These are phyloP conservation scores for Scheffersomyces ergatensis DNA, from an alignment of 805 yeast species.

Conservation along the genomic window DNA sequence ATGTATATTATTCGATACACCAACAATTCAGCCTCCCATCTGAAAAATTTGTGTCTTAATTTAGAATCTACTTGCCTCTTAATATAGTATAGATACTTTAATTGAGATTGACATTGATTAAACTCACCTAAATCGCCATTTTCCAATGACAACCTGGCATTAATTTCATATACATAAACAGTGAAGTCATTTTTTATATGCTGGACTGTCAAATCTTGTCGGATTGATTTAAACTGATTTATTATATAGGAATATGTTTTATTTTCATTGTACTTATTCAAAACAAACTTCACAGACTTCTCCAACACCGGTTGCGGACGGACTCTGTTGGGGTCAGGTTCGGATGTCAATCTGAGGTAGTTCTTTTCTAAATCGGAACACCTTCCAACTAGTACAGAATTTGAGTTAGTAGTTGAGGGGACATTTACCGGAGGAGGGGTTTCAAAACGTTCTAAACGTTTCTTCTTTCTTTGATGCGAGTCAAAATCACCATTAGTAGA, in stretches of 20 bases:
- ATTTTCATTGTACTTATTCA: constrained; percentile 44
- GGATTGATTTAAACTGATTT: constrained; percentile 85
- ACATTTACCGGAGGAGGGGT: constrained; percentile 5
- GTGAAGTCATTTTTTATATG: constrained; percentile 77
- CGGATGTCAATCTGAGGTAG: constrained; percentile 84
- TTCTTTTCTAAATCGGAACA: constrained; percentile 68
- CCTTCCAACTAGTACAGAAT: constrained; percentile 47
- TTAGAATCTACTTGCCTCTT: constrained; percentile 28
- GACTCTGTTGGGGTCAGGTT: constrained; percentile 81
- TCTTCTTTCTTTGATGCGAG: constrained; percentile 34
- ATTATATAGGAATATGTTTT: constrained; percentile 69
- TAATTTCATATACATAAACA: constrained; percentile 75
- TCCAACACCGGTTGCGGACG: constrained; percentile 67
- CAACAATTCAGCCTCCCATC: constrained; percentile 56
- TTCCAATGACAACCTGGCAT: constrained; percentile 82
- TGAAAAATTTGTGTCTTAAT: constrained; percentile 13
- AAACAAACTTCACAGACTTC: constrained; percentile 53
- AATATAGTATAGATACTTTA: constrained; percentile 57
- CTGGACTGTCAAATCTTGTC: constrained; percentile 94
- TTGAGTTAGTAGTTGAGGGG: constrained; percentile 5
- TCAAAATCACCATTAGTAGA: constrained; percentile 13
- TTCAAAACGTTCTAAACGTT: constrained; percentile 52
- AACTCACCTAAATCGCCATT: constrained; percentile 88
- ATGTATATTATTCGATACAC: constrained; percentile 74
- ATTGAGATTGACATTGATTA: constrained; percentile 89